Evolutionary conservation across 768 basidiomycete species (phyloP).

Genomic region (Tylopilus intermedius): DNA sequence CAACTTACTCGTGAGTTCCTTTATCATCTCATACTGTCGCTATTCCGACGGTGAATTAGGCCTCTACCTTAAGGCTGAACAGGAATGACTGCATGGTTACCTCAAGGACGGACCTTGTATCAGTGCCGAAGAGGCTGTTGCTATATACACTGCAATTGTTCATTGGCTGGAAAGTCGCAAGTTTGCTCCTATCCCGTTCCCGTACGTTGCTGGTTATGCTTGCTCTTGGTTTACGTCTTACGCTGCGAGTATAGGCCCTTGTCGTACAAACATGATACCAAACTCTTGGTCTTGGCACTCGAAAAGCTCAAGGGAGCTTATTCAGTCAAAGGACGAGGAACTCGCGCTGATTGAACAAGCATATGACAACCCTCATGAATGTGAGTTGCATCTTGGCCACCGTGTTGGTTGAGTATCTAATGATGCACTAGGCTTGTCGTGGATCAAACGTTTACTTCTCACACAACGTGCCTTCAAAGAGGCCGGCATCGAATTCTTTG

Average conservation of each 20-base stretch:
- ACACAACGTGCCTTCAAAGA: constrained; percentile 99
- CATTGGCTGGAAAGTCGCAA: constrained; percentile 99
- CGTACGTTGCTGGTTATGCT: constrained; percentile 41
- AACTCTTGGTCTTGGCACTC: constrained; percentile 90
- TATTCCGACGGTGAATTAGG: constrained; percentile 34
- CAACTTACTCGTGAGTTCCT: constrained; percentile 76
- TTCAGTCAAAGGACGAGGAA: constrained; percentile 96
- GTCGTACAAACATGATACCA: constrained; percentile 99
- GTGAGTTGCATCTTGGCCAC: constrained; percentile 35
- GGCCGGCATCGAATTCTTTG: constrained; percentile 93
- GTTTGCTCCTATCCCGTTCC: constrained; percentile 98
- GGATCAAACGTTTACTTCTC: constrained; percentile 93
- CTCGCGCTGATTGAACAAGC: constrained; percentile 97
- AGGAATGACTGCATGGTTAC: constrained; percentile 97
- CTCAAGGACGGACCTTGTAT: constrained; percentile 99
- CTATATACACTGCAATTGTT: constrained; percentile 96
- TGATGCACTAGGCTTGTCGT: constrained; percentile 61
- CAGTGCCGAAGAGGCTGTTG: constrained; percentile 97
- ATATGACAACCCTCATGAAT: constrained; percentile 99
- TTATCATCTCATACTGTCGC: neutral
- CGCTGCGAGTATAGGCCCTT: constrained; percentile 53
- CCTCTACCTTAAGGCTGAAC: constrained; percentile 96
- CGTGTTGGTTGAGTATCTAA: constrained; percentile 2
- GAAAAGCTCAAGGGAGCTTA: constrained; percentile 99
- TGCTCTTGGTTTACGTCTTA: constrained; percentile 2